Conservation (phyloP, 768 basidiomycete genomes). For the Flagelloscypha sp. region DNA sequence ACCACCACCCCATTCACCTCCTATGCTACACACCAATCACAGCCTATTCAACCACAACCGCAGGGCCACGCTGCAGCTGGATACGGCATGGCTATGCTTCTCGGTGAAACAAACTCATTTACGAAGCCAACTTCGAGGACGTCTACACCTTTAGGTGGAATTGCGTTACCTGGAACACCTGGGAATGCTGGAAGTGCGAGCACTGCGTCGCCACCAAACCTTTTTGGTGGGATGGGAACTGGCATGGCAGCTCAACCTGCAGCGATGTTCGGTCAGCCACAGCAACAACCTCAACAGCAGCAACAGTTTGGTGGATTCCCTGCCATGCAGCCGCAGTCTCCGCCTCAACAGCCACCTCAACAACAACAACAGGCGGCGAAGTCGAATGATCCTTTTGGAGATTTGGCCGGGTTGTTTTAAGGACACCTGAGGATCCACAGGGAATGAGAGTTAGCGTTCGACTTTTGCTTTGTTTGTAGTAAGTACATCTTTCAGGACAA, state of each 20-base stretch:
- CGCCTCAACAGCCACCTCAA: conserved; percentile 14
- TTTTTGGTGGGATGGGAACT: conserved; percentile 10
- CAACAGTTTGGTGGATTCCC: too few species aligned
- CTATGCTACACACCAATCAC: conserved; percentile 11
- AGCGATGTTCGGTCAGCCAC: conserved; percentile 7
- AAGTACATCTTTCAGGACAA: too few species aligned
- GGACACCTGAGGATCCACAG: too few species aligned
- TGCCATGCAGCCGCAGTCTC: conserved; percentile 18
- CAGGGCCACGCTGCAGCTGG: conserved; percentile 12
- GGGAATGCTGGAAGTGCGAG: conserved; percentile 3
- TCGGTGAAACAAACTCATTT: too few species aligned
- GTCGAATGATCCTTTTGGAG: conserved; percentile 78
- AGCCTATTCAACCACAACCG: conserved; percentile 1
- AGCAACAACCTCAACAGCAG: conserved; percentile 14
- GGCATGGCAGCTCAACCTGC: conserved; percentile 10
- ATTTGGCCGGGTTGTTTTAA: conserved; percentile 70
- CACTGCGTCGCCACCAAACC: conserved; percentile 15
- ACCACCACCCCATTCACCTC: conserved; percentile 4
- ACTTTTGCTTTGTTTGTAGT: too few species aligned
- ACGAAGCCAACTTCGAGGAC: too few species aligned
- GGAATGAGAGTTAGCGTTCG: too few species aligned
- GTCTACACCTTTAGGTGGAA: not conserved
- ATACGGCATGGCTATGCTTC: too few species aligned
- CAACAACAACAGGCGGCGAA: conserved; percentile 23
- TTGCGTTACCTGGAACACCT: conserved; percentile 10